phyloP scores from a whole-genome alignment of 257 asterid species.

The Echites panduratus region DNA sequence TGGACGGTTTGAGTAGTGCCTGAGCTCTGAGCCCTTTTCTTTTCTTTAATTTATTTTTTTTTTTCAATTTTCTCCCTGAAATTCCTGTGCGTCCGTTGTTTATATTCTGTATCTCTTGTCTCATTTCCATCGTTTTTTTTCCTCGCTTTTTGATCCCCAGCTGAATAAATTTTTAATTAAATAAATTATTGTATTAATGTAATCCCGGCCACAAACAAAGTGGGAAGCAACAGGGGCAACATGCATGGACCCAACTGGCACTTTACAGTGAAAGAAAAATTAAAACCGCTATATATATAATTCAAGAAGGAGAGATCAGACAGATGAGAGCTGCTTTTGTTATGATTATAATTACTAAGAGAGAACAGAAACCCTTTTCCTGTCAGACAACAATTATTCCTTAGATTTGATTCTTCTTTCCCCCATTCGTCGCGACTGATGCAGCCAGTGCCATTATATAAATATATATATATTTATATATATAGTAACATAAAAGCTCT shows the following conservation, averaged over 20 bases:
- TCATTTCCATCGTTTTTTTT: constrained; percentile 13
- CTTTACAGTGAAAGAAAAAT: constrained; percentile 5
- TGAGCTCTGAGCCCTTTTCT: not conserved
- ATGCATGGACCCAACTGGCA: constrained; percentile 21
- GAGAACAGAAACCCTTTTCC: not conserved
- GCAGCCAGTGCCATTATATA: too few relatives aligned
- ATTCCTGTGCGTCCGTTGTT: not conserved
- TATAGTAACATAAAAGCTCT: not conserved
- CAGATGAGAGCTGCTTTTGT: not conserved
- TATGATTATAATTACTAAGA: not conserved
- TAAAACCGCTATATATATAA: not conserved
- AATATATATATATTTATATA: too few relatives aligned
- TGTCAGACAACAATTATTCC: constrained; percentile 15
- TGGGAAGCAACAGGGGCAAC: constrained; percentile 9
- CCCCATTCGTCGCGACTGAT: not conserved
- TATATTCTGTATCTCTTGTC: not conserved
- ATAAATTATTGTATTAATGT: not conserved
- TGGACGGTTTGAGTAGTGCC: not conserved
- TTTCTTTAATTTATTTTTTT: too few relatives aligned
- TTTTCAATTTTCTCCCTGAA: not conserved
- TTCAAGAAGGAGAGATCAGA: not conserved
- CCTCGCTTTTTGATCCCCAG: not conserved
- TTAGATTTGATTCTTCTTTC: constrained; percentile 13
- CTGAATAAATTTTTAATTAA: not conserved
- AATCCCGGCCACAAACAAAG: not conserved